phyloP scores from a whole-genome alignment of 768 basidiomycete genomes.

The Amanita fuliginea region DNA sequence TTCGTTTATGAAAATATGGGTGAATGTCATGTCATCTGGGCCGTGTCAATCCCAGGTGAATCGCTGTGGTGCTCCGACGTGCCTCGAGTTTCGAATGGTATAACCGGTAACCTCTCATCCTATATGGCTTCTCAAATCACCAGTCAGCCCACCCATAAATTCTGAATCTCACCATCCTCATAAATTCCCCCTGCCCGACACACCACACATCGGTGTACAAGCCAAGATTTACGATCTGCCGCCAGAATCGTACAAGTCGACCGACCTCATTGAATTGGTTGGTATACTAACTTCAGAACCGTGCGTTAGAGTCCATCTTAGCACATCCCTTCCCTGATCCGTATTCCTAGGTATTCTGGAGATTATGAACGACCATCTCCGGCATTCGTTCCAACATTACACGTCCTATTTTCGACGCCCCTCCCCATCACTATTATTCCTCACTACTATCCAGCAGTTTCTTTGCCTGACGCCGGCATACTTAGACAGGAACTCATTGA shows the following conservation, averaged over 20 bases:
- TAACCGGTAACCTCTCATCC: not conserved
- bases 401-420: slow-evolving; percentile 46
- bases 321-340: slow-evolving; percentile 6
- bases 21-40: slow-evolving; percentile 62
- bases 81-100: not conserved
- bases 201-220: slow-evolving; percentile 56
- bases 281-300: slow-evolving; percentile 61
- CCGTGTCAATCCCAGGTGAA: slow-evolving; percentile 62
- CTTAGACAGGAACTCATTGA: slow-evolving; percentile 41
- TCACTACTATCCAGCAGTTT: slow-evolving; percentile 23
- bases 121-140: slow-evolving; percentile 8
- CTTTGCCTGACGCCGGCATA: slow-evolving; percentile 14
- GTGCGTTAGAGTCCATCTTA: slow-evolving; percentile 28
- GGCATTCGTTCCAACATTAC: slow-evolving; percentile 48
- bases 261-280: slow-evolving; percentile 58
- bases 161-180: slow-evolving; percentile 25
- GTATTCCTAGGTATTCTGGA: slow-evolving; percentile 21
- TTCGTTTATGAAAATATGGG: slow-evolving; percentile 41
- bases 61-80: slow-evolving; percentile 40
- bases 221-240: slow-evolving; percentile 61
- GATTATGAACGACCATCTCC: slow-evolving; percentile 27
- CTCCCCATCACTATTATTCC: slow-evolving; percentile 30
- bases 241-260: slow-evolving; percentile 39
- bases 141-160: not conserved
- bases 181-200: slow-evolving; percentile 51